phyloP scores from a whole-genome alignment of 2,329 filamentous ascomycete genomes.

The Ilyonectria mors-panacis region DNA sequence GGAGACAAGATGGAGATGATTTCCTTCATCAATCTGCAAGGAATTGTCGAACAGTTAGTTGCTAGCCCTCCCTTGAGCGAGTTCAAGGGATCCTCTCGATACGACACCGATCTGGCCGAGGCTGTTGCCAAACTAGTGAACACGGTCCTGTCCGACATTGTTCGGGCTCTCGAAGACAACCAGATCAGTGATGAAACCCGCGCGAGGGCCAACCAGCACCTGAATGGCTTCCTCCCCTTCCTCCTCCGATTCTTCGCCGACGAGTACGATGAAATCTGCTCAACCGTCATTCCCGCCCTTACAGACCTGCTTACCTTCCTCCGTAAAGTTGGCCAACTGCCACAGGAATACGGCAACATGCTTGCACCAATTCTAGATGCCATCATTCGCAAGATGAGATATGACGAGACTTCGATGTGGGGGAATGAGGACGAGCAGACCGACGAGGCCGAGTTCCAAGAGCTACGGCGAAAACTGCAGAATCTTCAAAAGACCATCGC shows the following conservation, averaged over 20 bases:
- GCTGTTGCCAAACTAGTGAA: slow-evolving; percentile 97
- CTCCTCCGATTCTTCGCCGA: slow-evolving; percentile 96
- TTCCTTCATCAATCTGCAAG: slow-evolving; percentile 86
- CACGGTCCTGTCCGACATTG: slow-evolving; percentile 87
- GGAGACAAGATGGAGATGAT: slow-evolving; percentile 96
- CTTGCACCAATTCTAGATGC: slow-evolving; percentile 90
- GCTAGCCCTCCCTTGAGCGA: slow-evolving; percentile 85
- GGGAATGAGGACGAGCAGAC: slow-evolving; percentile 95
- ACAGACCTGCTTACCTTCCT: slow-evolving; percentile 94
- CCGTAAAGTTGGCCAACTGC: slow-evolving; percentile 83
- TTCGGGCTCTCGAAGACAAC: slow-evolving; percentile 83
- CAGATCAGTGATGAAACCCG: slow-evolving; percentile 74
- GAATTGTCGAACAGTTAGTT: slow-evolving; percentile 89
- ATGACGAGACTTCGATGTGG: slow-evolving; percentile 95
- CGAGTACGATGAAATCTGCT: slow-evolving; percentile 98
- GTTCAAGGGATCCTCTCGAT: slow-evolving; percentile 84
- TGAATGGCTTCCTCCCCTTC: slow-evolving; percentile 88
- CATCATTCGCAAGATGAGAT: slow-evolving; percentile 96
- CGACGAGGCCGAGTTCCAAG: slow-evolving; percentile 97
- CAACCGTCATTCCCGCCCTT: slow-evolving; percentile 92
- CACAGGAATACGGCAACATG: slow-evolving; percentile 83
- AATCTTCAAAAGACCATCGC: slow-evolving; percentile 94
- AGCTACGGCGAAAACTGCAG: slow-evolving; percentile 90
- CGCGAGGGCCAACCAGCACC: slow-evolving; percentile 83
- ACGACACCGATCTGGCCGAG: slow-evolving; percentile 96